Percentiles rank a stretch among this genome's conserved stretches.
Conservation (phyloP, 1,284 basidiomycete species). For the Irpex lacteus region DNA sequence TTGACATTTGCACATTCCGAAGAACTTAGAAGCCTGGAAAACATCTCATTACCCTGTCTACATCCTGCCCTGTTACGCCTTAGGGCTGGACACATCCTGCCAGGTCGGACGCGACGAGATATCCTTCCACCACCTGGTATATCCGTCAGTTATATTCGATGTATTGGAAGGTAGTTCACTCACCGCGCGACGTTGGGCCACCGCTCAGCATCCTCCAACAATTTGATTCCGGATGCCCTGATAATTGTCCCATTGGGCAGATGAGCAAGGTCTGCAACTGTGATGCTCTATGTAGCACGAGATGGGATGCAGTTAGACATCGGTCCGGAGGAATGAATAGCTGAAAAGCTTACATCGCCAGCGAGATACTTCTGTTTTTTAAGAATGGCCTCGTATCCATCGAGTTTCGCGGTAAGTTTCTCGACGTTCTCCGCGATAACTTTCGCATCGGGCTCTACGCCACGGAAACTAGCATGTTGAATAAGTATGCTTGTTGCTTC, state of each 20-base stretch:
- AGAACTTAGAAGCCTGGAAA: too few relatives aligned
- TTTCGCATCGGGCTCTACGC: not conserved
- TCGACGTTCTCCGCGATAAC: not conserved
- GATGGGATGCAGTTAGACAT: not conserved
- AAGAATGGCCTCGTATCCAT: not conserved
- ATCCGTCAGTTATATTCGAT: too few relatives aligned
- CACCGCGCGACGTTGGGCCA: not conserved
- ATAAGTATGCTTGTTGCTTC: not conserved
- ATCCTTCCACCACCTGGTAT: conserved; percentile 2
- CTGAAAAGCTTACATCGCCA: not conserved
- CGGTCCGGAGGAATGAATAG: not conserved
- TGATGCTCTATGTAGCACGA: not conserved
- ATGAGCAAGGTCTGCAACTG: not conserved
- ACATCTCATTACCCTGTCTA: too few relatives aligned
- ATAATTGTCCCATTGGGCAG: not conserved
- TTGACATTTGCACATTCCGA: too few relatives aligned
- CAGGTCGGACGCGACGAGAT: conserved; percentile 1
- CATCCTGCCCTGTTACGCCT: too few relatives aligned
- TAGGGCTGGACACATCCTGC: not conserved
- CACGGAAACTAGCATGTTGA: not conserved
- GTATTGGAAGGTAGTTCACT: not conserved
- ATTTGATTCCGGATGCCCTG: not conserved
- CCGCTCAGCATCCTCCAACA: not conserved
- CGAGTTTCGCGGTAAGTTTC: not conserved
- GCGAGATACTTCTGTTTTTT: not conserved